Percentiles rank a stretch among this genome's conserved stretches.
These are phyloP conservation scores for Xenosphaeropsis pyriputrescens DNA, from an alignment of 2,329 filamentous ascomycete genomes.

Conservation along the genomic window DNA sequence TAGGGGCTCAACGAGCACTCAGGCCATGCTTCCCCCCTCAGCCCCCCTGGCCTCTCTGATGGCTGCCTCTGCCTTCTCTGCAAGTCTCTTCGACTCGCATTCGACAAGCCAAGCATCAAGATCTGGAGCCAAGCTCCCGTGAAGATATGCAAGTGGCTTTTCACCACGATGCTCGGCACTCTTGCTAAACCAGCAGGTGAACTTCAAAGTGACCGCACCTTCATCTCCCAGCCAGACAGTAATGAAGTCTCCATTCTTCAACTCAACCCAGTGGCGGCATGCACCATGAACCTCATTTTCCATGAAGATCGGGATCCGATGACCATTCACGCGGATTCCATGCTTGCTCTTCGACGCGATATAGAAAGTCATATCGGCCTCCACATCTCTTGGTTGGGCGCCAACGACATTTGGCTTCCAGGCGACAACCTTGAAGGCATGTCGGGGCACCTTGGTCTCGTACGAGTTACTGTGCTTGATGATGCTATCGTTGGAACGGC, in stretches of 20 bases:
- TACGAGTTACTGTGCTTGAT: constrained; percentile 43
- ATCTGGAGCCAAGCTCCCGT: too few species aligned
- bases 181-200: too few species aligned
- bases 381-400: constrained; percentile 34
- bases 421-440: constrained; percentile 64
- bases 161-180: too few species aligned
- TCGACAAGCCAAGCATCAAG: too few species aligned
- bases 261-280: constrained; percentile 43
- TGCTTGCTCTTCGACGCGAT: constrained; percentile 67
- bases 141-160: too few species aligned
- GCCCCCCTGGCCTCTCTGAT: too few species aligned
- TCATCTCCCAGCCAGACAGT: constrained; percentile 39
- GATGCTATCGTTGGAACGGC: constrained; percentile 55
- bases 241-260: constrained; percentile 67
- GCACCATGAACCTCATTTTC: constrained; percentile 34
- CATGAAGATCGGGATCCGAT: constrained; percentile 42
- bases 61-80: too few species aligned
- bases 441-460: constrained; percentile 67
- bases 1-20: too few species aligned
- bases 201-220: too few species aligned
- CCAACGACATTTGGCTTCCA: constrained; percentile 53
- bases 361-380: constrained; percentile 40
- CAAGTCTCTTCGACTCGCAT: too few species aligned
- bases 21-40: too few species aligned
- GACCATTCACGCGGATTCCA: constrained; percentile 65